A percentile compares a stretch with the other conserved stretches of the same genome.
phyloP scores from a whole-genome alignment of 495 filamentous ascomycete species.

The Platismatia glauca region DNA sequence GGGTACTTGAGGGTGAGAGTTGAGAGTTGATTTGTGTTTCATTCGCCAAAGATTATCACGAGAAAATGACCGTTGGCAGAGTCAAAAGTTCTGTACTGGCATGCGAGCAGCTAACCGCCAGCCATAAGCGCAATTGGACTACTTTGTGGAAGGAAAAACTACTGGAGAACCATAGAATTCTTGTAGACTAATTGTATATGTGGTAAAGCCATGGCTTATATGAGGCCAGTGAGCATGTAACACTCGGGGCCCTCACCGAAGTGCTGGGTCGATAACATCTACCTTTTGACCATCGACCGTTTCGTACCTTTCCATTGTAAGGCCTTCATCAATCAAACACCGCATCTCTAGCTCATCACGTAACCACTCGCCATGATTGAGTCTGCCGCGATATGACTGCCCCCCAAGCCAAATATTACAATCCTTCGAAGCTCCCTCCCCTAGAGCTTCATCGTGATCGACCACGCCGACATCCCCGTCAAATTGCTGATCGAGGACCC shows the following conservation, averaged over 20 bases:
- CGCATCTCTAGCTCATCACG: constrained; percentile 20
- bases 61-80: background rate
- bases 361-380: constrained; percentile 9
- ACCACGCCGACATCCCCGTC: background rate
- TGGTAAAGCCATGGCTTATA: background rate
- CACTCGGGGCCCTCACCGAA: constrained; percentile 1
- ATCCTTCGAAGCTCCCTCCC: background rate
- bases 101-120: background rate
- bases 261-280: constrained; percentile 17
- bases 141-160: background rate
- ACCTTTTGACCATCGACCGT: constrained; percentile 5
- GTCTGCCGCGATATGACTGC: background rate
- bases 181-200: background rate
- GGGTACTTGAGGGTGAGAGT: background rate
- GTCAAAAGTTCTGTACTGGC: background rate
- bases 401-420: constrained; percentile 12
- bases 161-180: background rate
- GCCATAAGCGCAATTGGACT: background rate
- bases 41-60: background rate
- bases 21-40: background rate
- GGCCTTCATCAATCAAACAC: constrained; percentile 19
- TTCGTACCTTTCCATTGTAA: background rate
- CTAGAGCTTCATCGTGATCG: background rate
- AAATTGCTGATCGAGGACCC: constrained; percentile 11
- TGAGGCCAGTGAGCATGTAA: background rate